Evolutionary conservation across 495 filamentous ascomycete species (phyloP), one percentile per base, ranked within the genome.

Genomic region (Durotheca rogersii): DNA sequence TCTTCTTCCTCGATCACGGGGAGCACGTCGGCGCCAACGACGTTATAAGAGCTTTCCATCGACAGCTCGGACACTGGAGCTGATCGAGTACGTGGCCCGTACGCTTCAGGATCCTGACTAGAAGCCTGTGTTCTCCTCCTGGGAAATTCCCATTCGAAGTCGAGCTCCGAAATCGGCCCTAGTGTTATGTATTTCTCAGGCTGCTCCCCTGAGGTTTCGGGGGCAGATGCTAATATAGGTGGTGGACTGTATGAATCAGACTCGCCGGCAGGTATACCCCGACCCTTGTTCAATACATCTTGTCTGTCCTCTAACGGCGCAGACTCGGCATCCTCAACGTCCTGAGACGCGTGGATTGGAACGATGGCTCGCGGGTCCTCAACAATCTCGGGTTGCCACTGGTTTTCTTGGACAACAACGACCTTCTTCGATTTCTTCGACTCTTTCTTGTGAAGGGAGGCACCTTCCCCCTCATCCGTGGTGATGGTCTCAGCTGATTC

Each of bases 341-440:
- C 61, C 40, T 52, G 60, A 39, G 54, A 62, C 11, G 56, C 51
- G 52, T 68, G 56, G 37, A 66, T 51, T 18, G 64, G 60, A 12
- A 67, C 47, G 16, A 51, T 57, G 23, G 49, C 29, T 30, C 27
- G 48, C 44, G n/a, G 3, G 11, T 34, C 14, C 20, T 56, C 39
- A 19, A 49, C 36, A n/a, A n/a, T 14, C 25, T 35, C 38, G 34
- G 56, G 41, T 21, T 61, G 48, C 44, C 51, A 52, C 10, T 51
- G 50, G 17, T 62, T 57, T 7, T 51, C 53, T 41, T 58, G 58
- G 20, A 61, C 49, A 31, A 65, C 36, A 16, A 60, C 54, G 7
- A 51, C 46, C 41, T 61, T 62, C 47, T 61, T 67, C 4, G 51
- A 49, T 23, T 68, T 67, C 47, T 67, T 66, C 4, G 49, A 33